Conservation (phyloP, 2,329 filamentous ascomycete species). For the Rhinocladiella similis region DNA sequence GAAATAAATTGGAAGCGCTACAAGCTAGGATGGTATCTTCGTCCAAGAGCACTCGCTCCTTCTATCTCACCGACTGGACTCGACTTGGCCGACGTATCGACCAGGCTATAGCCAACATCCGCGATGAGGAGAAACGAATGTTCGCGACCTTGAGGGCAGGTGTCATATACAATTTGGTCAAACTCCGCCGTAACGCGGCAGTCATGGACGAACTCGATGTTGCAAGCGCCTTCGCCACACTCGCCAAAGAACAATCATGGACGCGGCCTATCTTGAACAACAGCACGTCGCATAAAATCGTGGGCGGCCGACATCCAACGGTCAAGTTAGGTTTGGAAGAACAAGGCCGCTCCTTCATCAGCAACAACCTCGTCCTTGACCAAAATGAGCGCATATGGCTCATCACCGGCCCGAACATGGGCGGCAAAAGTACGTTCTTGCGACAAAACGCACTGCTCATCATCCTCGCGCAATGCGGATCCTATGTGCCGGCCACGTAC, state of each 20-base stretch:
- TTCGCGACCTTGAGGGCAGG: conserved; percentile 71
- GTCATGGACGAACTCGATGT: conserved; percentile 94
- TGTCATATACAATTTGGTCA: conserved; percentile 80
- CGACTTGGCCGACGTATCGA: conserved; percentile 77
- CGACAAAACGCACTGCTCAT: conserved; percentile 94
- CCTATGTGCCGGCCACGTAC: conserved; percentile 85
- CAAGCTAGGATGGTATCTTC: conserved; percentile 65
- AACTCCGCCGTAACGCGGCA: conserved; percentile 82
- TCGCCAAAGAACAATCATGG: conserved; percentile 74
- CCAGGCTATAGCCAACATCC: conserved; percentile 73
- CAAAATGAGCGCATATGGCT: conserved; percentile 69
- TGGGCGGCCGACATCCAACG: conserved; percentile 87
- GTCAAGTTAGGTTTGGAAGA: conserved; percentile 80
- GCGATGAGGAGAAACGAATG: conserved; percentile 79
- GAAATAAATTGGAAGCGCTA: conserved; percentile 44
- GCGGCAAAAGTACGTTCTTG: conserved; percentile 92
- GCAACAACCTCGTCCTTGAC: conserved; percentile 84
- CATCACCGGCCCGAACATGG: conserved; percentile 92
- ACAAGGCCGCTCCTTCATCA: conserved; percentile 77
- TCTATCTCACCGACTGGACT: conserved; percentile 83
- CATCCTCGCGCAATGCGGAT: conserved; percentile 88
- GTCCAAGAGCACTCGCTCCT: conserved; percentile 80
- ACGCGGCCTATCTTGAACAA: conserved; percentile 71
- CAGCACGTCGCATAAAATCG: conserved; percentile 67
- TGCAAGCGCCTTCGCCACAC: conserved; percentile 75